Conservation (phyloP, 139 green algal species). For the Chlorella sp. region DNA sequence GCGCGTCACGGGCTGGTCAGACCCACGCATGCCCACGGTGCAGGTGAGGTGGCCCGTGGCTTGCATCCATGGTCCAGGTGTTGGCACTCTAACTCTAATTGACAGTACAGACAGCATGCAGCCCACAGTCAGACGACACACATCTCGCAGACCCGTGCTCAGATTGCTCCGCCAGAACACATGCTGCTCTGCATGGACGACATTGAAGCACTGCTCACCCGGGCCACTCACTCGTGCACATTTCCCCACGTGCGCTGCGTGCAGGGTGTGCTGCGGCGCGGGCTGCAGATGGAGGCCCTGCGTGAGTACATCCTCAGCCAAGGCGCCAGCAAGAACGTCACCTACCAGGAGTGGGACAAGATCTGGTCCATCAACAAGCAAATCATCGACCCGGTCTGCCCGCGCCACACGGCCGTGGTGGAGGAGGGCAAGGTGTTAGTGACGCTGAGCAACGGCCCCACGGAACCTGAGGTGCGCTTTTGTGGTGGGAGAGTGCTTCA, state of each 20-base stretch:
- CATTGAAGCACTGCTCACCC: too few relatives aligned
- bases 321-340: constrained; percentile 89
- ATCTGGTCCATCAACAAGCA: constrained; percentile 99
- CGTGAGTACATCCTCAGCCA: constrained; percentile 94
- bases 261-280: constrained; percentile 77
- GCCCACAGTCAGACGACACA: too few relatives aligned
- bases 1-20: constrained; percentile 87
- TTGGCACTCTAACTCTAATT: too few relatives aligned
- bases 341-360: constrained; percentile 96
- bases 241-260: background rate
- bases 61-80: too few relatives aligned
- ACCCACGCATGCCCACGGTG: constrained; percentile 97
- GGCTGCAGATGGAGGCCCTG: constrained; percentile 73
- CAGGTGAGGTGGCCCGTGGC: too few relatives aligned
- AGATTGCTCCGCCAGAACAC: too few relatives aligned
- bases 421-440: constrained; percentile 49
- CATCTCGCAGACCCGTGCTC: too few relatives aligned
- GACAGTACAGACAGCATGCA: too few relatives aligned
- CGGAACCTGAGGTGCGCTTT: constrained; percentile 35
- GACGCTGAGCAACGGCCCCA: constrained; percentile 54
- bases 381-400: constrained; percentile 75
- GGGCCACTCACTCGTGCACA: too few relatives aligned
- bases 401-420: constrained; percentile 85
- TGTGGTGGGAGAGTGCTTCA: too few relatives aligned
- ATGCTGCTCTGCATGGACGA: too few relatives aligned